Percentiles rank a stretch among this genome's conserved stretches.
These are phyloP conservation scores for Gynandropsis gynandra DNA, from an alignment of 345 rosid species.

Conservation along the genomic window DNA sequence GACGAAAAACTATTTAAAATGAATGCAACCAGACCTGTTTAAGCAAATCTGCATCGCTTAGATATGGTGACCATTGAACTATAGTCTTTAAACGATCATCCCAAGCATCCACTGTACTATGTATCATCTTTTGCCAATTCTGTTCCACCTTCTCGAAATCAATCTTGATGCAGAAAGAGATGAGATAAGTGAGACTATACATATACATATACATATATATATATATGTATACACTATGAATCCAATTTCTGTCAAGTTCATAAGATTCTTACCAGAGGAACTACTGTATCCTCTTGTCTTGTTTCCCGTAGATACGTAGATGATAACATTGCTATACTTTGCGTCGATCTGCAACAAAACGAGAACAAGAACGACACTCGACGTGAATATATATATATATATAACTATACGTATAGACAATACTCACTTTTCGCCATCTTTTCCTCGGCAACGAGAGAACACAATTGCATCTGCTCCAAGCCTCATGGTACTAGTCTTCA, in stretches of 20 bases:
- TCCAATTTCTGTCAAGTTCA: too few relatives aligned
- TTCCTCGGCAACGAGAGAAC: constrained; percentile 46
- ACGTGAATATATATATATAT: too few relatives aligned
- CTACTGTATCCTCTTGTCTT: constrained; percentile 61
- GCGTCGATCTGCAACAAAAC: constrained; percentile 36
- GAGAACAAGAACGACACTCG: too few relatives aligned
- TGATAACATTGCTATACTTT: constrained; percentile 64
- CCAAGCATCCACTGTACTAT: constrained; percentile 45
- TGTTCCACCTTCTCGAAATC: constrained; percentile 45
- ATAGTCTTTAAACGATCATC: constrained; percentile 43
- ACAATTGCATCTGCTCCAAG: constrained; percentile 87
- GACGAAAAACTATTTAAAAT: not conserved
- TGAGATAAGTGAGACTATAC: not conserved
- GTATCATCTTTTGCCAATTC: constrained; percentile 37
- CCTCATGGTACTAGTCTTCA: constrained; percentile 85
- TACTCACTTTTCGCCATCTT: constrained; percentile 37
- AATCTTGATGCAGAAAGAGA: constrained; percentile 31
- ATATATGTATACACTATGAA: too few relatives aligned
- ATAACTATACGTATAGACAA: too few relatives aligned
- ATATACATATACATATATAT: too few relatives aligned
- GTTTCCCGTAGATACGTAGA: constrained; percentile 58
- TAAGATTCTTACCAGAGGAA: constrained; percentile 60
- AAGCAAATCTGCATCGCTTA: constrained; percentile 35
- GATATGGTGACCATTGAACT: constrained; percentile 64
- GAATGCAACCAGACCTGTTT: constrained; percentile 34